Percentiles rank a stretch among this genome's conserved stretches.
Evolutionary conservation across 352 stramenopile species (phyloP).

Genomic region (Globisporangium lucens): DNA sequence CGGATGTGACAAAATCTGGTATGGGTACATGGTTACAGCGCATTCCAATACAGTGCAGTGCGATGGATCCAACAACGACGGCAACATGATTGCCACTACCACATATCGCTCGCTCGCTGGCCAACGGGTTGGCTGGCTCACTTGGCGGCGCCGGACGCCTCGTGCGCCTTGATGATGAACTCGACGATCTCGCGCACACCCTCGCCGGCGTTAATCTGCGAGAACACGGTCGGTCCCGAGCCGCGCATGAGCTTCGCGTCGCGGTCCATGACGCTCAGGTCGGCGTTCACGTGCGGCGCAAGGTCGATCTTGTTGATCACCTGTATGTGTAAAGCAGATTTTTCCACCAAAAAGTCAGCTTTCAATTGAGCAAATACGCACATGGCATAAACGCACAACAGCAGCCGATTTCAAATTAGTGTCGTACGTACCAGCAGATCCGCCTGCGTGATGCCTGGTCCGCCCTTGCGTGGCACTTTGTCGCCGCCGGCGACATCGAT

Average conservation of each 20-base stretch:
- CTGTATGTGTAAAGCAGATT: conserved; percentile 24
- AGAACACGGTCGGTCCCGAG: conserved; percentile 93
- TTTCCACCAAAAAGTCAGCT: not conserved
- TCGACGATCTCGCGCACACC: conserved; percentile 90
- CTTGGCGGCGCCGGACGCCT: conserved; percentile 32
- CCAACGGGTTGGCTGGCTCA: not conserved
- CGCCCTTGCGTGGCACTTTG: conserved; percentile 97
- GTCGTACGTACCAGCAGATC: conserved; percentile 82
- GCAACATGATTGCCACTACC: not conserved
- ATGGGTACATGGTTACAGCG: not conserved
- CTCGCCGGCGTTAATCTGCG: conserved; percentile 92
- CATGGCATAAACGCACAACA: not conserved
- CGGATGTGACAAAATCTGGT: not conserved
- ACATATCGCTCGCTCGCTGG: not conserved
- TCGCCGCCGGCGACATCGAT: conserved; percentile 98
- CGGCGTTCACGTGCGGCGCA: conserved; percentile 93
- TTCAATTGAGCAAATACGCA: not conserved
- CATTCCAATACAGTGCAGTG: not conserved
- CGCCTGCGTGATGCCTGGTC: conserved; percentile 96
- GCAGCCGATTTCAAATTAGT: not conserved
- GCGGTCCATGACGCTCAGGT: conserved; percentile 93
- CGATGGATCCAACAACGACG: conserved; percentile 2
- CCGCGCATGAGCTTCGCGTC: conserved; percentile 95
- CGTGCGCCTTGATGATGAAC: conserved; percentile 51
- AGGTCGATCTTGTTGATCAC: conserved; percentile 99